These are phyloP conservation scores for Aspergillus sojae DNA, from an alignment of 2,329 filamentous ascomycete species.

Conservation along the genomic window DNA sequence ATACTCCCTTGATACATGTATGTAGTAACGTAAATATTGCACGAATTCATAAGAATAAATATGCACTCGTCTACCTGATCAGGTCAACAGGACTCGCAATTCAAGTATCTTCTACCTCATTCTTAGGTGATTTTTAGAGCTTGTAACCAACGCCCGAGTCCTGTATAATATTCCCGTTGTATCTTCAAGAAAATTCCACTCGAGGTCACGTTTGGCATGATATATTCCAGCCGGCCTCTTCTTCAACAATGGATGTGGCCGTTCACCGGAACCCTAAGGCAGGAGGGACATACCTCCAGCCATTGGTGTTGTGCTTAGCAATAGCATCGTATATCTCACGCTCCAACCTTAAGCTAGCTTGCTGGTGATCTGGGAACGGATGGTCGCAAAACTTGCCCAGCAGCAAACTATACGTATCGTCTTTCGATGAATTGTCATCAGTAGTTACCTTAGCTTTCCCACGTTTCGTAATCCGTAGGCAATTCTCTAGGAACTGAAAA, in stretches of 20 bases:
- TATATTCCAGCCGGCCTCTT: too few relatives aligned
- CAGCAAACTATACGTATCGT: not conserved
- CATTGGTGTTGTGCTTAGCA: not conserved
- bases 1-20: slow-evolving; percentile 2
- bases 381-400: not conserved
- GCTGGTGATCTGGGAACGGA: not conserved
- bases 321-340: not conserved
- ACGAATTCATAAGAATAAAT: not conserved
- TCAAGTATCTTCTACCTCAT: too few relatives aligned
- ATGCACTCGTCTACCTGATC: not conserved
- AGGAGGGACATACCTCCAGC: not conserved
- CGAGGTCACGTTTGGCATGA: too few relatives aligned
- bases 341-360: not conserved
- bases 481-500: too few relatives aligned
- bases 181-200: too few relatives aligned
- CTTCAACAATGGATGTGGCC: too few relatives aligned
- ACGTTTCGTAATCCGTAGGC: too few relatives aligned
- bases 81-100: too few relatives aligned
- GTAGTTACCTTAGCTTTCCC: not conserved
- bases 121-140: too few relatives aligned
- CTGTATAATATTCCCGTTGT: too few relatives aligned
- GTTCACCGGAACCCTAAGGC: not conserved
- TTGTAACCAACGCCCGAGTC: too few relatives aligned
- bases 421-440: not conserved
- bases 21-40: slow-evolving; percentile 1